Evolutionary conservation across 345 rosid genomes (phyloP), one percentile per base, ranked within the genome.

Genomic region (Isatis tinctoria): DNA sequence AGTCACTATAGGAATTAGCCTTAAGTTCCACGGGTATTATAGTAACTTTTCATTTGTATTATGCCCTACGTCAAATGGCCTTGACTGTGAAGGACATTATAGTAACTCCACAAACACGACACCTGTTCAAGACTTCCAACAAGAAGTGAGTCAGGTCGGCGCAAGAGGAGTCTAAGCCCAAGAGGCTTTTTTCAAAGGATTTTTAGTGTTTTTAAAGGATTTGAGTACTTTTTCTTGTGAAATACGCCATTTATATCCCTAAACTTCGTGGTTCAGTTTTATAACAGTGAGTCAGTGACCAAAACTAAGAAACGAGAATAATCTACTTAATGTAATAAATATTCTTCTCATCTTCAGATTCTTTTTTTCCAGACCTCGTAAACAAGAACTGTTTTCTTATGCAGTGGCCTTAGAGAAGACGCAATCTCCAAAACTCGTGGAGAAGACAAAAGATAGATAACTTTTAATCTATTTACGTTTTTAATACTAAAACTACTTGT

Each of bases 391-490:
- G 62, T 32, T 52, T 51, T 32, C 56, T 60, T 14, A 27, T 18
- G 62, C 30, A 47, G 17, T 39, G 56, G 47, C 37, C 68, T 39
- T 26, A 32, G 54, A 40, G 68, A 75, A 49, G 69, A 67, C 37
- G n/a, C 24, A 60, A 33, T 43, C 57, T 61, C 74, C 58, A 52
- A 67, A 66, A 52, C 58, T 52, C 40, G 32, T 43, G 70, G 70
- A 75, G 79, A 51, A 47, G 26, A 61, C 79, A 69, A 75, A 49
- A 60, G 26, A 37, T 17, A 28, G 24, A 27, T 22, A 8, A 17
- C 5, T 20, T 9, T 40, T 10, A 22, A 60, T 24, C 57, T 69
- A 76, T 69, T 16, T 62, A 76, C 75, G 65, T 75, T 63, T 52
- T 47, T 41, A 22, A 14, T 43, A 69, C 70, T 61, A 40, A 62